Conservation (phyloP, 1,284 basidiomycete species). For the Ganoderma boninense region DNA sequence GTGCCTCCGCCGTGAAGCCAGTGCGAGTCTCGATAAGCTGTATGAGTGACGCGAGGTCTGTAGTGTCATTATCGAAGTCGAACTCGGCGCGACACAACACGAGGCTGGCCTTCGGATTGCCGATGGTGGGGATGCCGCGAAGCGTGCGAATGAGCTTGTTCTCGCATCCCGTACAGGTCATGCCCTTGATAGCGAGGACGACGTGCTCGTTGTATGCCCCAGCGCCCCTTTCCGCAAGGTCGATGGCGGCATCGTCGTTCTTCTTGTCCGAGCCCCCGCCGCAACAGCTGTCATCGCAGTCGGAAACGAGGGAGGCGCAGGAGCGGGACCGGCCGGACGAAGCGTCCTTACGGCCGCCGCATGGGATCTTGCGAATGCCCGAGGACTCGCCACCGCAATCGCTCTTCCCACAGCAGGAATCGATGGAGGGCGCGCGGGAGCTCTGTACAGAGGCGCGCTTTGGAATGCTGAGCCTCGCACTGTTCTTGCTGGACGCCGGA, state of each 20-base stretch:
- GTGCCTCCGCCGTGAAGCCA: slow-evolving; percentile 39
- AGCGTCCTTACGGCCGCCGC: slow-evolving; percentile 23
- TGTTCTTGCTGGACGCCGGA: slow-evolving; percentile 20
- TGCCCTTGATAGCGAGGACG: slow-evolving; percentile 41
- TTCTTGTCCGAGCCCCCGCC: slow-evolving; percentile 26
- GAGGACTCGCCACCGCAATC: slow-evolving; percentile 22
- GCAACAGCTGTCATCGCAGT: slow-evolving; percentile 30
- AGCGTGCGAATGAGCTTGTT: slow-evolving; percentile 42
- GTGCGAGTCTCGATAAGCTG: slow-evolving; percentile 41
- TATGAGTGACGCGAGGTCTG: slow-evolving; percentile 35
- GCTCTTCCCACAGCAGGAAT: slow-evolving; percentile 36
- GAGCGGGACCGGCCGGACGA: slow-evolving; percentile 13
- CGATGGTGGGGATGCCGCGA: slow-evolving; percentile 32
- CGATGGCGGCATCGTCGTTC: slow-evolving; percentile 24
- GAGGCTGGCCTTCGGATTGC: slow-evolving; percentile 44
- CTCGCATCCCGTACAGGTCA: slow-evolving; percentile 46
- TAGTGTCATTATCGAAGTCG: slow-evolving; percentile 35
- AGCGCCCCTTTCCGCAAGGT: slow-evolving; percentile 25
- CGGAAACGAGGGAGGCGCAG: slow-evolving; percentile 27
- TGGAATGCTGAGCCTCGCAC: slow-evolving; percentile 19
- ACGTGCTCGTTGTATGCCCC: slow-evolving; percentile 26
- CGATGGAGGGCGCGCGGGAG: slow-evolving; percentile 25
- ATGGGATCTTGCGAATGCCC: slow-evolving; percentile 21
- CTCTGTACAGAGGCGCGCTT: slow-evolving; percentile 23
- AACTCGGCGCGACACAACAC: slow-evolving; percentile 44